A percentile compares a stretch with the other conserved stretches of the same genome.
phyloP scores from a whole-genome alignment of 192 early-diverging fungal genomes.

The Coemansia sp. region DNA sequence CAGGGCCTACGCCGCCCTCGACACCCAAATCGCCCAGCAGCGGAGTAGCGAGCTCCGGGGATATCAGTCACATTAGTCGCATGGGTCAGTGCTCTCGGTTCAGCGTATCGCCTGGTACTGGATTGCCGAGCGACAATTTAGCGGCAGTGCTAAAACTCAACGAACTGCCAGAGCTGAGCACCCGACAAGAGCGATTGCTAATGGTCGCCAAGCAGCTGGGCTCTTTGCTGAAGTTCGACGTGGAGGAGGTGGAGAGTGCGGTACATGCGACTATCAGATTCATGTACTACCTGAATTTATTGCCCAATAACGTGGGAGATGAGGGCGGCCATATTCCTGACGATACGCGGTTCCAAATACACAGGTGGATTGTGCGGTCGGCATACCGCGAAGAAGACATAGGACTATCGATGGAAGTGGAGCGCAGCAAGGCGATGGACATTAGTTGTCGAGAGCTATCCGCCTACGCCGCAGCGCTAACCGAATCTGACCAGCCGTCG shows the following conservation, averaged over 20 bases:
- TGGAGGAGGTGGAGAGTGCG: slow-evolving; percentile 36
- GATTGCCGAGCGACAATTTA: slow-evolving; percentile 24
- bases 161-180: slow-evolving; percentile 21
- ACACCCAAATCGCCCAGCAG: slow-evolving; percentile 16
- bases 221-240: slow-evolving; percentile 20
- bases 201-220: slow-evolving; percentile 17
- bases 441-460: slow-evolving; percentile 13
- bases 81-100: slow-evolving; percentile 41
- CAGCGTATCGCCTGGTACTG: slow-evolving; percentile 11
- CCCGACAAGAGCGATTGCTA: slow-evolving; percentile 33
- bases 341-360: slow-evolving; percentile 18
- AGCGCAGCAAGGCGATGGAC: slow-evolving; percentile 16
- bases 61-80: slow-evolving; percentile 11
- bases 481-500: not conserved
- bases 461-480: slow-evolving; percentile 4
- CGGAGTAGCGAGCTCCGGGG: not conserved
- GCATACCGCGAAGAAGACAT: slow-evolving; percentile 47
- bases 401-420: slow-evolving; percentile 24
- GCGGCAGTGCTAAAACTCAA: slow-evolving; percentile 12
- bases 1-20: slow-evolving; percentile 39
- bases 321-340: not conserved
- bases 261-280: slow-evolving; percentile 43
- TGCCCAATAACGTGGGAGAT: slow-evolving; percentile 7
- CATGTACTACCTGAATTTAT: slow-evolving; percentile 34
- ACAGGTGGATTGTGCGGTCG: slow-evolving; percentile 41